Percentiles rank a stretch among this genome's conserved stretches.
Evolutionary conservation across 208 protist genomes (phyloP).

Genomic region (Wallacemonas sp.): DNA sequence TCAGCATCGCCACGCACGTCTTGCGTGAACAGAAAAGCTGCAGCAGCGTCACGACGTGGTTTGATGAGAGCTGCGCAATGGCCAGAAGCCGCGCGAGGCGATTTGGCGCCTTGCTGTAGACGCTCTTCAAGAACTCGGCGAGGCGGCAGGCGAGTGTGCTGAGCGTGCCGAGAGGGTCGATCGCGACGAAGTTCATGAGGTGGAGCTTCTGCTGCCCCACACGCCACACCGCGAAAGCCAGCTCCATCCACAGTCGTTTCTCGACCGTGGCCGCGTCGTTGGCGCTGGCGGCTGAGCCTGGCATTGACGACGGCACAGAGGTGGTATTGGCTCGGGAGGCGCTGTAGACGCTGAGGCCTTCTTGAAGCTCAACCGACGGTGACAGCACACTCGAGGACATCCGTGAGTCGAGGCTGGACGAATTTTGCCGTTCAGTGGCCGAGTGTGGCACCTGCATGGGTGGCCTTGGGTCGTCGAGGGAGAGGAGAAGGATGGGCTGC

Average conservation of each 20-base stretch:
- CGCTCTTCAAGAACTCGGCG: constrained; percentile 44
- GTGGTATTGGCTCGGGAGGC: no score
- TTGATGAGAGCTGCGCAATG: constrained; percentile 30
- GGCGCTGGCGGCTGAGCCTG: not conserved
- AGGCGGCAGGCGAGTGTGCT: constrained; percentile 35
- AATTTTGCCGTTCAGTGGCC: no score
- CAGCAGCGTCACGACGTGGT: constrained; percentile 63
- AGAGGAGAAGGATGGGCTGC: constrained; percentile 29
- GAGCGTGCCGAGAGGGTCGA: constrained; percentile 33
- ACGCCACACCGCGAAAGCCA: constrained; percentile 63
- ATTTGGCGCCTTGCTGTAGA: constrained; percentile 14
- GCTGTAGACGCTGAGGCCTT: constrained; percentile 3
- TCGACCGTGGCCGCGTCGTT: constrained; percentile 17
- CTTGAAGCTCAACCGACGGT: constrained; percentile 26
- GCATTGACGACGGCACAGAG: not conserved
- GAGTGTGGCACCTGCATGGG: no score
- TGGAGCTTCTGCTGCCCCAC: constrained; percentile 53
- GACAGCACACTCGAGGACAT: constrained; percentile 2
- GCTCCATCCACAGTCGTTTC: constrained; percentile 64
- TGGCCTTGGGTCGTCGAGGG: not conserved
- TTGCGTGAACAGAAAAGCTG: constrained; percentile 47
- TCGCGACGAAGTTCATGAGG: constrained; percentile 58
- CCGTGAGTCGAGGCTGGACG: not conserved
- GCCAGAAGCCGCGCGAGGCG: constrained; percentile 23
- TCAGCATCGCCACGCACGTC: constrained; percentile 49